phyloP scores from a whole-genome alignment of 768 basidiomycete species.

The Boletus eberwhitei region DNA sequence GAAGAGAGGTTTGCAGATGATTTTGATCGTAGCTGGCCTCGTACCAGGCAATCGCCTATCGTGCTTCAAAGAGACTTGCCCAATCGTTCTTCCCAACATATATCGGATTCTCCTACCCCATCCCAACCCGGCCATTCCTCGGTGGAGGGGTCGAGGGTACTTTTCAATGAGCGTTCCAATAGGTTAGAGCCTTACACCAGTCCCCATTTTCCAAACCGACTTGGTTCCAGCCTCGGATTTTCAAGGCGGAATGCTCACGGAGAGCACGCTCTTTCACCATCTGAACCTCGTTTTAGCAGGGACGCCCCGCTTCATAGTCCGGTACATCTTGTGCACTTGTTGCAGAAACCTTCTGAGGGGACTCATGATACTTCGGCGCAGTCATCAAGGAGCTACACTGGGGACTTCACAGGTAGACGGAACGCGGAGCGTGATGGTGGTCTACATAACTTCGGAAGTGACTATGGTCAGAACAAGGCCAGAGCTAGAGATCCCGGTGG shows the following conservation, averaged over 20 bases:
- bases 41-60: slow-evolving; percentile 51
- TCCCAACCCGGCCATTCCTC: slow-evolving; percentile 44
- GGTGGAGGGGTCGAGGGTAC: slow-evolving; percentile 59
- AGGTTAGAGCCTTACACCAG: slow-evolving; percentile 79
- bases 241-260: slow-evolving; percentile 44
- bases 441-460: slow-evolving; percentile 6
- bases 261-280: slow-evolving; percentile 38
- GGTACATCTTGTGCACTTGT: slow-evolving; percentile 46
- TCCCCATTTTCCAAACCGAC: slow-evolving; percentile 41
- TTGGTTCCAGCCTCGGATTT: slow-evolving; percentile 33
- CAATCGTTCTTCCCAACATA: slow-evolving; percentile 28
- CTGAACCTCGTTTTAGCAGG: slow-evolving; percentile 44
- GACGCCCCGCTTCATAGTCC: slow-evolving; percentile 44
- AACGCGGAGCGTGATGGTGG: slow-evolving; percentile 17
- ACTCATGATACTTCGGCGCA: slow-evolving; percentile 14
- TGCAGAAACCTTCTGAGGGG: slow-evolving; percentile 50
- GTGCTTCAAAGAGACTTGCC: slow-evolving; percentile 40
- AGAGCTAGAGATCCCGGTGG: slow-evolving; percentile 17
- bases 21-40: slow-evolving; percentile 96
- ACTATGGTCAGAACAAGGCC: slow-evolving; percentile 18
- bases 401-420: slow-evolving; percentile 19
- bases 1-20: slow-evolving; percentile 91
- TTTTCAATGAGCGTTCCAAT: slow-evolving; percentile 97
- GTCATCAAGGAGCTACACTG: slow-evolving; percentile 17
- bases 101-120: slow-evolving; percentile 35